Percentiles rank a stretch among this genome's conserved stretches.
These are phyloP conservation scores for Przewalskia tangutica DNA, from an alignment of 257 asterid species.

Conservation along the genomic window DNA sequence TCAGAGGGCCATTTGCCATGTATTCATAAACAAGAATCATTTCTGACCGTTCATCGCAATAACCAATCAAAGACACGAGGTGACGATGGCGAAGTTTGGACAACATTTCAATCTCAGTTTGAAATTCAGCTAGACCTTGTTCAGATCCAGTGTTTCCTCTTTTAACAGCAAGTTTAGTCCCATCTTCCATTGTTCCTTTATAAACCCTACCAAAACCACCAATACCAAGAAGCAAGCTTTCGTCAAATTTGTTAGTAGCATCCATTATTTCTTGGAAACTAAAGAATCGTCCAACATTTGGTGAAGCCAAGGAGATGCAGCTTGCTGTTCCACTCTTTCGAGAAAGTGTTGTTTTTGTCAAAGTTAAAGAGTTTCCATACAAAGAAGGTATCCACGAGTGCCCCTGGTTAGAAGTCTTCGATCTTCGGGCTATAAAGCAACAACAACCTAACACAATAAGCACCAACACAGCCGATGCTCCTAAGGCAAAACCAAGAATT, in stretches of 20 bases:
- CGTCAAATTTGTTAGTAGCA: slow-evolving; percentile 40
- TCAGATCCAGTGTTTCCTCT: slow-evolving; percentile 44
- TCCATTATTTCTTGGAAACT: slow-evolving; percentile 34
- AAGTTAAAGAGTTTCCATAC: slow-evolving; percentile 34
- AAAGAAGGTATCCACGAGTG: slow-evolving; percentile 38
- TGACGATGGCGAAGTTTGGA: slow-evolving; percentile 46
- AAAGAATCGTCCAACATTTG: slow-evolving; percentile 34
- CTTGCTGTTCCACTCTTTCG: slow-evolving; percentile 40
- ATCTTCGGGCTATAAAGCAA: slow-evolving; percentile 23
- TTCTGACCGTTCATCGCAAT: slow-evolving; percentile 41
- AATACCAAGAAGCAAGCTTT: slow-evolving; percentile 36
- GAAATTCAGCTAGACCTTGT: slow-evolving; percentile 40
- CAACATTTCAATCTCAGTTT: slow-evolving; percentile 43
- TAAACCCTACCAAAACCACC: slow-evolving; percentile 47
- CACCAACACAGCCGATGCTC: slow-evolving; percentile 21
- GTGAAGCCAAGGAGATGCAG: slow-evolving; percentile 33
- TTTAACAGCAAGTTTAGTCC: slow-evolving; percentile 32
- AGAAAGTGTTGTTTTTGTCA: slow-evolving; percentile 31
- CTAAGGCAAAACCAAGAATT: slow-evolving; percentile 22
- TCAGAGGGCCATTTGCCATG: slow-evolving; percentile 48
- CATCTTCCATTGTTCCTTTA: slow-evolving; percentile 41
- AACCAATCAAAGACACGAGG: slow-evolving; percentile 41
- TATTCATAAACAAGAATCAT: slow-evolving; percentile 42
- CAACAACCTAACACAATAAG: slow-evolving; percentile 23
- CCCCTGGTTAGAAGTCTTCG: slow-evolving; percentile 26